These are phyloP conservation scores for Rhodomyrtus tomentosa DNA, from an alignment of 345 rosid genomes.

Conservation along the genomic window DNA sequence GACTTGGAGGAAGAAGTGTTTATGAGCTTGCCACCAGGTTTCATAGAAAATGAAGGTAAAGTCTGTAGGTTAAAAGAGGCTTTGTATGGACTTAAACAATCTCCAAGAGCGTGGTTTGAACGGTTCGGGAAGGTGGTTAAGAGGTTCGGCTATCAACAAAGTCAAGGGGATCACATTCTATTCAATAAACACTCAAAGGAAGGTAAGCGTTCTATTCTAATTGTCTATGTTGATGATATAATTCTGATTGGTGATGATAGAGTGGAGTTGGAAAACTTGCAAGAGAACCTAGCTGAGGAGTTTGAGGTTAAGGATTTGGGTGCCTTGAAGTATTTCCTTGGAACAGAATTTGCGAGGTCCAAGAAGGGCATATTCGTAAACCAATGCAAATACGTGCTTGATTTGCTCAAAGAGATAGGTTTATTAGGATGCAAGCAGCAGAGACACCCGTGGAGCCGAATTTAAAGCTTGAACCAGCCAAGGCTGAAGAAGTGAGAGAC, in stretches of 20 bases:
- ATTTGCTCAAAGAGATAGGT: accelerated
- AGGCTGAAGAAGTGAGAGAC: background rate
- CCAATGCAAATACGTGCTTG: background rate
- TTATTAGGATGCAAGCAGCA: accelerated
- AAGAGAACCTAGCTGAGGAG: background rate
- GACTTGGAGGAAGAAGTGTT: background rate
- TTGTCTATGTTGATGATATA: background rate
- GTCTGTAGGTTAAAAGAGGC: accelerated
- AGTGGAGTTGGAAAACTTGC: background rate
- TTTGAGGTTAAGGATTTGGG: background rate
- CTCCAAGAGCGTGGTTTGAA: background rate
- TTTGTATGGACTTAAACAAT: accelerated
- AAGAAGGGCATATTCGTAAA: background rate
- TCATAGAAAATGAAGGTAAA: background rate
- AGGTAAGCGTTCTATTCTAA: background rate
- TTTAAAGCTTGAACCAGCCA: background rate
- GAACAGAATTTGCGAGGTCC: background rate
- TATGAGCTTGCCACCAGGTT: background rate
- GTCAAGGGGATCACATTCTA: background rate
- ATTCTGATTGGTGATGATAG: background rate
- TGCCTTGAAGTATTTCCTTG: background rate
- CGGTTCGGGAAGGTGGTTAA: accelerated
- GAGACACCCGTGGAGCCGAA: background rate
- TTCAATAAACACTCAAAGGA: background rate
- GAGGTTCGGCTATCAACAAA: background rate